Percentiles rank a stretch among this genome's conserved stretches.
phyloP scores from a whole-genome alignment of 2,329 filamentous ascomycete species.

The Amauroascus verrucosus region DNA sequence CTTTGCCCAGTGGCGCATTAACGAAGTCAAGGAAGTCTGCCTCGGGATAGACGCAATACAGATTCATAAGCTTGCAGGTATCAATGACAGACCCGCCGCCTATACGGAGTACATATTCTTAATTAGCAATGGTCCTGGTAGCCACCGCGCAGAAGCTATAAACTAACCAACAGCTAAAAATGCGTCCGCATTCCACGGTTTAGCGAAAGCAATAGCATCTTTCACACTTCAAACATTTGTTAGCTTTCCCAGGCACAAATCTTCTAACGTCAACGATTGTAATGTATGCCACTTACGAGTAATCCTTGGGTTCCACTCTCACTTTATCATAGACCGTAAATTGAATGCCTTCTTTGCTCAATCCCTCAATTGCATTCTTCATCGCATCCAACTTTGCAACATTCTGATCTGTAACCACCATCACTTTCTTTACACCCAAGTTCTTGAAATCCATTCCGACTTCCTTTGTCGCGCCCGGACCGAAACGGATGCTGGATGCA shows the following conservation, averaged over 20 bases:
- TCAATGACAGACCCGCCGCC: slow-evolving; percentile 88
- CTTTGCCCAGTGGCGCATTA: slow-evolving; percentile 84
- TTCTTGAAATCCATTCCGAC: slow-evolving; percentile 98
- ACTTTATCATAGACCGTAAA: slow-evolving; percentile 75
- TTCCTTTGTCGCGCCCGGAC: slow-evolving; percentile 84
- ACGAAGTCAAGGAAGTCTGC: slow-evolving; percentile 96
- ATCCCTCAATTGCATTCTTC: slow-evolving; percentile 72
- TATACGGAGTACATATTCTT: no score
- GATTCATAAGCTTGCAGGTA: slow-evolving; percentile 96
- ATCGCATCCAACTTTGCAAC: slow-evolving; percentile 78
- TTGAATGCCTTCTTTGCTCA: slow-evolving; percentile 66
- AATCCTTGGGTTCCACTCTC: slow-evolving; percentile 87
- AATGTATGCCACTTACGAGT: slow-evolving; percentile 49
- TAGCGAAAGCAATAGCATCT: slow-evolving; percentile 78
- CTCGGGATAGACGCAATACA: slow-evolving; percentile 82
- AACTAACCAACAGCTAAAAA: slow-evolving; percentile 72
- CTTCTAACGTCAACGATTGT: not conserved
- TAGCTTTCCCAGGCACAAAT: not conserved
- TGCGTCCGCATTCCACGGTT: slow-evolving; percentile 70
- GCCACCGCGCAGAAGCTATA: not conserved
- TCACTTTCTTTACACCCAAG: slow-evolving; percentile 73
- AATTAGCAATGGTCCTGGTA: slow-evolving; percentile 9
- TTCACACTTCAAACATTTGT: slow-evolving; percentile 51
- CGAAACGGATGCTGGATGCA: slow-evolving; percentile 86
- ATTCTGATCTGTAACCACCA: slow-evolving; percentile 80